These are phyloP conservation scores for Catenaria anguillulae DNA, from an alignment of 371 early-diverging fungal species.

Conservation along the genomic window DNA sequence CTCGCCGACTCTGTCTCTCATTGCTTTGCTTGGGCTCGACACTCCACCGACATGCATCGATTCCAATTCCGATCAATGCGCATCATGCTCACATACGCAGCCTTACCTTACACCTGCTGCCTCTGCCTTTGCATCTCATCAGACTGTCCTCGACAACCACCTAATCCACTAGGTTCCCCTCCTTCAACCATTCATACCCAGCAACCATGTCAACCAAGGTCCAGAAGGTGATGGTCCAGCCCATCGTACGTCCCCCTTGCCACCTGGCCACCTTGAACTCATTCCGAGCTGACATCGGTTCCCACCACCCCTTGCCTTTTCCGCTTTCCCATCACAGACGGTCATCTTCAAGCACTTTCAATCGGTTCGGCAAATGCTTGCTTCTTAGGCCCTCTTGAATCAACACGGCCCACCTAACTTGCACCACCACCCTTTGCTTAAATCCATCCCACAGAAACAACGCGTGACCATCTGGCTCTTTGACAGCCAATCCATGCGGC, in stretches of 20 bases:
- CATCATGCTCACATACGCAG: no score
- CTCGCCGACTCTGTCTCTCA: no score
- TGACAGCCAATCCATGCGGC: constrained; percentile 67
- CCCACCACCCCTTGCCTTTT: not conserved
- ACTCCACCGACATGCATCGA: no score
- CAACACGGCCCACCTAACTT: not conserved
- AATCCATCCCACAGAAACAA: not conserved
- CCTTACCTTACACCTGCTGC: no score
- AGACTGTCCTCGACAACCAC: no score
- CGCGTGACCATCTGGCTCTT: constrained; percentile 84
- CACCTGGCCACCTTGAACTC: no score
- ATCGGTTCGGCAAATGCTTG: no score
- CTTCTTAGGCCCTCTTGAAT: not conserved
- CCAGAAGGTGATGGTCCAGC: constrained; percentile 91
- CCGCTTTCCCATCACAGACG: constrained; percentile 39
- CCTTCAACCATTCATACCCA: no score
- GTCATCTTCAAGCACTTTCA: constrained; percentile 85
- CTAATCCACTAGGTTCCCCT: no score
- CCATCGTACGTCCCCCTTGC: constrained; percentile 60
- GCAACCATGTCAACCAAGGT: constrained; percentile 62
- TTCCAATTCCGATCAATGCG: no score
- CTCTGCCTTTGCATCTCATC: no score
- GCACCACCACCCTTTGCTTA: not conserved
- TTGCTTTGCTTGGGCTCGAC: no score
- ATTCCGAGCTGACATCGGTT: not conserved